These are phyloP conservation scores for Metschnikowia picachoensis DNA, from an alignment of 805 yeast species.

Conservation along the genomic window DNA sequence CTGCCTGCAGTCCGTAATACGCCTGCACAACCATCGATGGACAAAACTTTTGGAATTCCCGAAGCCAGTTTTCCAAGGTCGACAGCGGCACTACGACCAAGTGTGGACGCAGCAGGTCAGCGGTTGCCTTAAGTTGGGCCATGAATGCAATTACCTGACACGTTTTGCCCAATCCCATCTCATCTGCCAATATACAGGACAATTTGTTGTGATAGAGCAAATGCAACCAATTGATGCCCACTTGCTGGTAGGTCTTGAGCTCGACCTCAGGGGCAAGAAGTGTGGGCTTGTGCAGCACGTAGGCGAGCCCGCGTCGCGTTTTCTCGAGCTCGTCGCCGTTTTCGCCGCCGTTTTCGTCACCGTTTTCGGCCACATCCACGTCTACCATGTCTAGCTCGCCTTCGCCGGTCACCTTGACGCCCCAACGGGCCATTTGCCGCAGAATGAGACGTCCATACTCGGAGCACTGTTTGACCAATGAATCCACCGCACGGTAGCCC, in stretches of 20 bases:
- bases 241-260: constrained; percentile 88
- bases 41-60: constrained; percentile 88
- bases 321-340: constrained; percentile 35
- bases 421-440: constrained; percentile 79
- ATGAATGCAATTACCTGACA: constrained; percentile 93
- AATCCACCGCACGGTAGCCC: constrained; percentile 93
- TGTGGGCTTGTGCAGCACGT: constrained; percentile 69
- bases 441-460: constrained; percentile 70
- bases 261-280: constrained; percentile 59
- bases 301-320: constrained; percentile 27
- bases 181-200: constrained; percentile 95
- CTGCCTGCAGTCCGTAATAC: constrained; percentile 84
- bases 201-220: constrained; percentile 71
- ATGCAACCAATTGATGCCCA: constrained; percentile 93
- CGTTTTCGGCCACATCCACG: constrained; percentile 14
- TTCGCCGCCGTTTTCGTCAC: constrained; percentile 16
- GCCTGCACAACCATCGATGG: constrained; percentile 83
- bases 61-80: constrained; percentile 93
- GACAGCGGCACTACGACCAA: constrained; percentile 94
- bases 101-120: constrained; percentile 68
- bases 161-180: constrained; percentile 97
- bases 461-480: constrained; percentile 81
- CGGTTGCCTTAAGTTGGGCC: constrained; percentile 73
- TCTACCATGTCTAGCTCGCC: constrained; percentile 70
- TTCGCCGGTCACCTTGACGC: constrained; percentile 66